Conservation (phyloP, 1,139 yeast genomes). For the Hanseniaspora uvarum region DNA sequence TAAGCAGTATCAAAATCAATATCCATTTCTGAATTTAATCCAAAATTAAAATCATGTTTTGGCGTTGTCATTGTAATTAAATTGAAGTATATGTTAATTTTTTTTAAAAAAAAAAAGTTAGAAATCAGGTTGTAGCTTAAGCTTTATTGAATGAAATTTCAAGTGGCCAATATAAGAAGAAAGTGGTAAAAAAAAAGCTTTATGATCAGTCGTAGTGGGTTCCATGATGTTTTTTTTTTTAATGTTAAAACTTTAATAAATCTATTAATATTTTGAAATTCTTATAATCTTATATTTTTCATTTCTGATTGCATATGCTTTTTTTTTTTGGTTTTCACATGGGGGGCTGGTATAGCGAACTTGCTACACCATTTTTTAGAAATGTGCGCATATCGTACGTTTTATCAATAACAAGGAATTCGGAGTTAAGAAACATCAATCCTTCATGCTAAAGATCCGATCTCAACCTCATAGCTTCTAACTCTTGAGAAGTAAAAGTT, state of each 20-base stretch:
- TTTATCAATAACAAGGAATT: no score
- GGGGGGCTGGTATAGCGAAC: neutral
- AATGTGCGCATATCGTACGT: no score
- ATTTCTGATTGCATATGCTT: neutral
- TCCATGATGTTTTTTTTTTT: no score
- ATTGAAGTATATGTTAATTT: neutral
- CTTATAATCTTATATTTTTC: neutral
- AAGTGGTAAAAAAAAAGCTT: no score
- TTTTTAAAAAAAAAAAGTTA: neutral
- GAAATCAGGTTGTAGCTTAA: no score
- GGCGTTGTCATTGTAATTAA: neutral
- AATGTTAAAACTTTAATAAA: no score
- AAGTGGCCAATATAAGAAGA: no score
- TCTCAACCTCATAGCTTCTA: conserved; percentile 33
- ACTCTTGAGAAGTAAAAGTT: conserved; percentile 65
- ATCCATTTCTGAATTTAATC: conserved; percentile 24
- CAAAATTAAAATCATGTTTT: conserved; percentile 19
- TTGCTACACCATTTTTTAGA: no score
- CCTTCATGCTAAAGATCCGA: neutral
- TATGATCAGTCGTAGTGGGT: no score
- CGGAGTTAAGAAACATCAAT: neutral
- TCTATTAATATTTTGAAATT: no score
- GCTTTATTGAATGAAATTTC: no score
- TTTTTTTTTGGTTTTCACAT: neutral
- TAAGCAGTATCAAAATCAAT: conserved; percentile 32